These are phyloP conservation scores for Beauveria varroae DNA, from an alignment of 2,329 filamentous ascomycete species.

Conservation along the genomic window DNA sequence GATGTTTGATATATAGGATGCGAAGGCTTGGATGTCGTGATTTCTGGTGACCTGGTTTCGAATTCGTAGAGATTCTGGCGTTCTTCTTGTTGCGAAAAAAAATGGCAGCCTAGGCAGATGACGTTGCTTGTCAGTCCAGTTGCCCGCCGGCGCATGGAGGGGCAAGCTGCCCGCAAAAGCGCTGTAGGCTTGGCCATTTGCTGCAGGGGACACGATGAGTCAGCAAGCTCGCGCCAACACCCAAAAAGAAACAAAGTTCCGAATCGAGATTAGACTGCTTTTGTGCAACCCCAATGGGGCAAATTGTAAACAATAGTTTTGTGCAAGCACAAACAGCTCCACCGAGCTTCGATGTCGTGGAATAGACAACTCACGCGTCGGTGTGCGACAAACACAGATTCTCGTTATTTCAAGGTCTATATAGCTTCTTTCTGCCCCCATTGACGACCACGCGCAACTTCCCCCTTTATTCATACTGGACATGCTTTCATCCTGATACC, in stretches of 20 bases:
- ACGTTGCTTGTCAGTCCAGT: not conserved
- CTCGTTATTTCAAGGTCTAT: not conserved
- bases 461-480: not conserved
- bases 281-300: constrained; percentile 2
- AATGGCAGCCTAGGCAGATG: not conserved
- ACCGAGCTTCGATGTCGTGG: not conserved
- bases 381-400: not conserved
- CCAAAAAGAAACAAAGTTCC: constrained; percentile 8
- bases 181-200: not conserved
- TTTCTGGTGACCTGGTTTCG: not conserved
- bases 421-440: not conserved
- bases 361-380: constrained; percentile 10
- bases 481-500: not conserved
- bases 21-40: not conserved
- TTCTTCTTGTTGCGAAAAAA: not conserved
- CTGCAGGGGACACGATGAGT: not conserved
- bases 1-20: not conserved
- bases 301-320: constrained; percentile 11
- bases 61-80: not conserved
- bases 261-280: not conserved
- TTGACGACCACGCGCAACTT: not conserved
- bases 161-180: not conserved
- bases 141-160: not conserved
- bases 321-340: constrained; percentile 1
- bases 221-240: not conserved